Evolutionary conservation across 2,329 filamentous ascomycete species (phyloP), one percentile per base, ranked within the genome.

Genomic region (Arthrobotrys pseudoclavata): DNA sequence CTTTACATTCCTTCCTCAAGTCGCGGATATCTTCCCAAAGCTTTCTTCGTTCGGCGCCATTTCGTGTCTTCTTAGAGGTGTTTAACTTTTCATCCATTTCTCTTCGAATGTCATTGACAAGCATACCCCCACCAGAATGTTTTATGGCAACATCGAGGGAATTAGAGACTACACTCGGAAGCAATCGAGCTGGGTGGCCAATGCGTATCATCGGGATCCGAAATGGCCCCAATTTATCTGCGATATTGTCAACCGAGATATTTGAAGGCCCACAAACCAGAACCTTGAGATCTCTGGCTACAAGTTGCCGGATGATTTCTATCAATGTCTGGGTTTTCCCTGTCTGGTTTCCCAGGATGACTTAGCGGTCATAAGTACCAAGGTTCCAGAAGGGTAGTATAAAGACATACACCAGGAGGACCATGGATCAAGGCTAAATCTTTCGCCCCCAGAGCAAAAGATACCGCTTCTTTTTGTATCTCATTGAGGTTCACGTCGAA

Each of bases 311-410:
- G 77, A 99, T 97, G 12, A 99, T 87, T 84, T 99, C 96, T 76
- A 99, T 95, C 45, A 99, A 85, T 0, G 96, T 98, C 83, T 98
- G 95, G 0, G 96, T 99, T 84, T 99, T 99, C 60, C 96, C 96
- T 0, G 96, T 99, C 86, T 90, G 69, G 22, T n/a, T 24, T 29
- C 20, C 6, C 52, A 18, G 50, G 6, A 22, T 3, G 26, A 24
- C 4, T 45, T 24, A 74, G 45, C 34, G 37, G 20, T 18, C 12
- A 42, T 15, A 26, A 18, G 4, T 55, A 48, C 10, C 1, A 50
- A 24, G n/a, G 3, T 20, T 22, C 20, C n/a, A 13, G 45, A 48
- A 24, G 20, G 12, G 24, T 18, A 29, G 5, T 26, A 7, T 83
- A 89, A 63, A 12, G 47, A 26, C 66, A 22, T 66, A 76, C 89